A percentile compares a stretch with the other conserved stretches of the same genome.
Conservation (phyloP, 2,329 filamentous ascomycete species). For the Talaromyces funiculosus region DNA sequence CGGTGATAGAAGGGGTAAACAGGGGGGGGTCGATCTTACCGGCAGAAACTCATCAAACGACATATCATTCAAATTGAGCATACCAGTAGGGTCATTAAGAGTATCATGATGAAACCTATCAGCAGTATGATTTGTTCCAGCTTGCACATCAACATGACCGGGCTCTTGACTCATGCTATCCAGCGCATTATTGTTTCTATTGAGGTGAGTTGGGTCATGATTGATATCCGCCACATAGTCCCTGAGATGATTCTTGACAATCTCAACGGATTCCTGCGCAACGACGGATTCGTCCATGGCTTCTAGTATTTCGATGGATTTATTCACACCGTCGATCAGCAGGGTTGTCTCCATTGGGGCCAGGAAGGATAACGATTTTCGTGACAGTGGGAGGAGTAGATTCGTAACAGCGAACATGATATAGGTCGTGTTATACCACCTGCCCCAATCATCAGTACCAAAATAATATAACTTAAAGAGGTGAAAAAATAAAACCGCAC, state of each 20-base stretch:
- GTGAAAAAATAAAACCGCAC: conserved; percentile 11
- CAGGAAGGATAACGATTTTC: neutral
- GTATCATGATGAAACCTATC: neutral
- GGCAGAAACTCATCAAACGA: neutral
- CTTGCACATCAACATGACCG: neutral
- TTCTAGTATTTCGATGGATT: conserved; percentile 36
- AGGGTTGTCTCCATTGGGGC: neutral
- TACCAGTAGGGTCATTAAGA: neutral
- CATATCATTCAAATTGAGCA: neutral
- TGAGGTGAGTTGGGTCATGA: neutral
- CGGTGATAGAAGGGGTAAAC: neutral
- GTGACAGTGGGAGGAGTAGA: neutral
- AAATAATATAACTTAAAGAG: no score
- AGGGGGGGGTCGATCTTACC: neutral
- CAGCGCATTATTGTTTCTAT: neutral
- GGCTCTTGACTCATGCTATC: neutral
- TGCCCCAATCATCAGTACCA: no score
- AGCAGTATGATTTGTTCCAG: neutral
- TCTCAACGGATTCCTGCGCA: conserved; percentile 35
- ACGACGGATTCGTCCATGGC: conserved; percentile 40
- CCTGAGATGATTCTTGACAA: conserved; percentile 29
- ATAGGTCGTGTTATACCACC: conserved; percentile 41
- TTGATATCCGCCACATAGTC: conserved; percentile 14
- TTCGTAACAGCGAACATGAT: conserved; percentile 33
- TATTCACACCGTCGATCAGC: conserved; percentile 27